These are phyloP conservation scores for Leishmania turanica DNA, from an alignment of 208 protist genomes.

Conservation along the genomic window DNA sequence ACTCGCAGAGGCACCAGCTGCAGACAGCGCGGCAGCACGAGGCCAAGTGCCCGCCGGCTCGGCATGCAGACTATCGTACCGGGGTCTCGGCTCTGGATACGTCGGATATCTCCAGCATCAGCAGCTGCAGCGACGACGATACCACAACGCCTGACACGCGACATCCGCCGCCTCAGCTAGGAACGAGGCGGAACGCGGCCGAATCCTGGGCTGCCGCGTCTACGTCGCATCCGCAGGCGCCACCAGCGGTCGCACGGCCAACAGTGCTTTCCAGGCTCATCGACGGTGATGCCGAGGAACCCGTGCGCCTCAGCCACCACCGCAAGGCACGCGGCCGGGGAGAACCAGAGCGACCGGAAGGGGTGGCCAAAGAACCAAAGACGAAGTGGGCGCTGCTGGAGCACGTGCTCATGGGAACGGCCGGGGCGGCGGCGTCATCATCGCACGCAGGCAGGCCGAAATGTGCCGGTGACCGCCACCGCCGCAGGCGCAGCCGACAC, in stretches of 20 bases:
- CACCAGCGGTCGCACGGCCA: neutral
- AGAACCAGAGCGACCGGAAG: neutral
- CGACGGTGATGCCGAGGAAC: neutral
- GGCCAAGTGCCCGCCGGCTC: neutral
- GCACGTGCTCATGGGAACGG: neutral
- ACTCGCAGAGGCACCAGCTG: neutral
- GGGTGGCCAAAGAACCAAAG: neutral
- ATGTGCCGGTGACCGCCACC: neutral
- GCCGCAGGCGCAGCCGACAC: neutral
- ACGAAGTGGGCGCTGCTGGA: conserved; percentile 2
- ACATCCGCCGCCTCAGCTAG: neutral
- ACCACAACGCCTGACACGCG: neutral
- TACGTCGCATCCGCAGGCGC: neutral
- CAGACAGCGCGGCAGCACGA: neutral
- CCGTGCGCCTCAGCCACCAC: neutral
- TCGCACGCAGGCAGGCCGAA: neutral
- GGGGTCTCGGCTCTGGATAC: neutral
- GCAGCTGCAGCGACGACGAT: conserved; percentile 12
- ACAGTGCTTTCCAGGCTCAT: conserved; percentile 1
- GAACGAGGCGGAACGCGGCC: neutral
- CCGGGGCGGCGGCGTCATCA: neutral
- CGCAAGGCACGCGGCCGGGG: neutral
- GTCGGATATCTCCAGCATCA: conserved; percentile 15
- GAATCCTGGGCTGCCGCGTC: neutral
- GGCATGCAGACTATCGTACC: too few species aligned